Conservation (phyloP, 495 filamentous ascomycete species). For the Aspergillus haitiensis region DNA sequence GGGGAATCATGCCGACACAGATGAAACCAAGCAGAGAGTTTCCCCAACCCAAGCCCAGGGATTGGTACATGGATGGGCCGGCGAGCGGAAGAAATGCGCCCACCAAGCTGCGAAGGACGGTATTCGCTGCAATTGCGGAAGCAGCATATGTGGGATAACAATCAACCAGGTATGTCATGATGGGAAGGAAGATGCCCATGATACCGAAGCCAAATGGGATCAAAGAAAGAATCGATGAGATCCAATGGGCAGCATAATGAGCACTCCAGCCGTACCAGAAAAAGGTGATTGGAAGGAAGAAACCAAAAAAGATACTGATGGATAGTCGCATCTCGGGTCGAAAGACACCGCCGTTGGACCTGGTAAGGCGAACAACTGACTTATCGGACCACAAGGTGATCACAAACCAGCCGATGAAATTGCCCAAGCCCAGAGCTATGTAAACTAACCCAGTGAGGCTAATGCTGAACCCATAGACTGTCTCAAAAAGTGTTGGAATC, state of each 20-base stretch:
- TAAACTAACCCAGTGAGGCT: conserved; percentile 36
- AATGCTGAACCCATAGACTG: conserved; percentile 33
- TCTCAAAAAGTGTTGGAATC: conserved; percentile 37
- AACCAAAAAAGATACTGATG: conserved; percentile 27
- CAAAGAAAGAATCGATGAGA: conserved; percentile 34
- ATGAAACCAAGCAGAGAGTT: conserved; percentile 14
- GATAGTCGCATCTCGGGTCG: conserved; percentile 4
- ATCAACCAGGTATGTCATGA: conserved; percentile 11
- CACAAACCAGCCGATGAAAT: conserved; percentile 25
- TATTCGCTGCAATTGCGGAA: conserved; percentile 5
- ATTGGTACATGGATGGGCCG: conserved; percentile 9
- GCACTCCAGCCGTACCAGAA: conserved; percentile 38
- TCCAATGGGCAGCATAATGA: conserved; percentile 37
- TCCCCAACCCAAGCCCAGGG: conserved; percentile 13
- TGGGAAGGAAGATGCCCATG: conserved; percentile 6
- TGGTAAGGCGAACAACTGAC: conserved; percentile 9
- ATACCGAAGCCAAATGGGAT: conserved; percentile 2
- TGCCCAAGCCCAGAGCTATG: conserved; percentile 37
- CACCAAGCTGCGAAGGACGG: background rate
- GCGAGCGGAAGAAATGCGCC: conserved; percentile 9
- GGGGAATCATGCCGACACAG: background rate
- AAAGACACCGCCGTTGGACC: conserved; percentile 19
- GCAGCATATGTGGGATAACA: conserved; percentile 6
- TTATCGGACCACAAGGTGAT: conserved; percentile 6
- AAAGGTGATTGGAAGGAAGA: conserved; percentile 26